Base-by-base conservation (phyloP, 1,284 basidiomycete species). In the Mrakiaceae sp. region DNA sequence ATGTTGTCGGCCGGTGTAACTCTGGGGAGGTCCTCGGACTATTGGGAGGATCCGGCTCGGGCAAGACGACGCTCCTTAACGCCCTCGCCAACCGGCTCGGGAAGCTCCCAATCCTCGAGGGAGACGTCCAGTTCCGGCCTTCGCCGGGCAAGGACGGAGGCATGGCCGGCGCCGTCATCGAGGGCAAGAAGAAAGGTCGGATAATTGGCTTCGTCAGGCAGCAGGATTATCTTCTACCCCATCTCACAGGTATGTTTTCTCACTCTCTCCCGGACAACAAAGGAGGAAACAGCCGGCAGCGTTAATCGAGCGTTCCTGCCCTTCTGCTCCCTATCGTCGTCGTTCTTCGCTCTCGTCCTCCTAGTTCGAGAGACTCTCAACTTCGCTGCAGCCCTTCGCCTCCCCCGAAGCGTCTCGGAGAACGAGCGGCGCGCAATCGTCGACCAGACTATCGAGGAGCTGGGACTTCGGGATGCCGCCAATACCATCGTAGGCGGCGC, bases 381-480 rank as follows among this genome's bases (percentile, higher is more conserved):
- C 16, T 81, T 77, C 66, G 78, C 81, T 0, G 81, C 81, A 3
- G 73, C 76, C 14, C 73, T 83, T 0, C 76, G 81, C 2, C 73
- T 83, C 0, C 81, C 81, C 0, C 71, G 76, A 1, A 71, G 74
- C 0, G 72, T 80, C 3, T 67, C 74, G 10, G 57, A 68, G 2
- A 68, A 71, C 5, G 74, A 76, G 0, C 73, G 78, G 5, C 60
- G 58, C 0, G 65, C 73, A 9, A 79, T 82, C 47, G 81, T 82
- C 3, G 76, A 81, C 63, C 77, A 82, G 69, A 81, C 81, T 0
- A 78, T 83, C 46, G 74, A 77, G 61, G 80, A 82, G 70, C 74
- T 82, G 3, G 81, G 81, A 0, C 70, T 82, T n/a, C 71, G 75
- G n/a, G 80, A 81, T 56, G 79, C 76, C 0, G 80, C 79, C 2